Conservation (phyloP, 2,329 filamentous ascomycete genomes). For the Rosellinia necatrix region DNA sequence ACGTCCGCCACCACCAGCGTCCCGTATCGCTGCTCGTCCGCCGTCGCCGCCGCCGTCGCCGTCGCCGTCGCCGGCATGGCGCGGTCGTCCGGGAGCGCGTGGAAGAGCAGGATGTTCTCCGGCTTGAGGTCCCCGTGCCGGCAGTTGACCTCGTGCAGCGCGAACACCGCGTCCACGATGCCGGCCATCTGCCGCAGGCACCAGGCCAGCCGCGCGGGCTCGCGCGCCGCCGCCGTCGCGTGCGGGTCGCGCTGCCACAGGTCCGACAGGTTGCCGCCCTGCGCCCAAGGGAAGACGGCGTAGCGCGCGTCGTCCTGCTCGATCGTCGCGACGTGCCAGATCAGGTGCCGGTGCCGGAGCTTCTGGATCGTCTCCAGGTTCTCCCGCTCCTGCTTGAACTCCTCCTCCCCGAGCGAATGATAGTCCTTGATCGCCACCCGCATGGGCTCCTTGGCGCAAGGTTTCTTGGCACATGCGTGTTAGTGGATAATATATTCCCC, state of each 20-base stretch:
- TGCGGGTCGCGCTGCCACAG: constrained; percentile 5
- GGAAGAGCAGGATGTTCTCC: constrained; percentile 17
- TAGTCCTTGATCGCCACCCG: constrained; percentile 16
- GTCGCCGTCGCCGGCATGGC: no score
- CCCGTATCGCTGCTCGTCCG: not conserved
- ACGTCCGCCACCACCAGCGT: constrained; percentile 16
- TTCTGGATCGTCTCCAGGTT: constrained; percentile 1
- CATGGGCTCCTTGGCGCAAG: not conserved
- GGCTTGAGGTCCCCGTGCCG: constrained; percentile 22
- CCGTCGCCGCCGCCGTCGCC: no score
- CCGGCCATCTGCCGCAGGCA: constrained; percentile 16
- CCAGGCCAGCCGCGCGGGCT: not conserved
- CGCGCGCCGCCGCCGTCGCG: not conserved
- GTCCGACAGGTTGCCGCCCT: constrained; percentile 12
- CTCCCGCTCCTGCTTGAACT: constrained; percentile 4
- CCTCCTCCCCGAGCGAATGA: not conserved
- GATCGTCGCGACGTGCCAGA: constrained; percentile 12
- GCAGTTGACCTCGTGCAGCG: not conserved
- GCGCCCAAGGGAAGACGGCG: constrained; percentile 10
- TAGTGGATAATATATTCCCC: not conserved
- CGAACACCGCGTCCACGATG: constrained; percentile 6
- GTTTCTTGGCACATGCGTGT: not conserved
- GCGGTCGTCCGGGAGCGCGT: not conserved
- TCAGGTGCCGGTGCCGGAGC: constrained; percentile 10
- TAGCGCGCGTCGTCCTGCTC: not conserved